Conservation (phyloP, 2,329 filamentous ascomycete genomes). For the Exophiala sideris region DNA sequence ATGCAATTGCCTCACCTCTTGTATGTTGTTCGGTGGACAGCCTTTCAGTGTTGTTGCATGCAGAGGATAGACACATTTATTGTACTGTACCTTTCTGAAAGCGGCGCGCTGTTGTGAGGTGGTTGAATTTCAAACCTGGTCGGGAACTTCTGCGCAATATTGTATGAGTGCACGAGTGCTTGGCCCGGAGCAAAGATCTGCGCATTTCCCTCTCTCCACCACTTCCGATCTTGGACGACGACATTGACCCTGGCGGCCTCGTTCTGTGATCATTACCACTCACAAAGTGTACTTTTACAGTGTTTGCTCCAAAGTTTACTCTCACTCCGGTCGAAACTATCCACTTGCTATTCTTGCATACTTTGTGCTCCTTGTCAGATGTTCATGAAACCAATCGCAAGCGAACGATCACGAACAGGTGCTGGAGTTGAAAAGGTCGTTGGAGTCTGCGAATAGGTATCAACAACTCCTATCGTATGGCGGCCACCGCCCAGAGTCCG, state of each 20-base stretch:
- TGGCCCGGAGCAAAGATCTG: constrained; percentile 4
- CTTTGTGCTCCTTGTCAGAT: constrained; percentile 5
- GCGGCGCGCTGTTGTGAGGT: no score
- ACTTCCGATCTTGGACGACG: neutral
- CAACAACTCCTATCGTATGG: constrained; percentile 11
- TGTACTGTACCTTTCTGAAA: no score
- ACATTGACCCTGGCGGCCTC: neutral
- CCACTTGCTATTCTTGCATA: neutral
- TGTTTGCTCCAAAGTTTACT: neutral
- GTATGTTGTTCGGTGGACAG: no score
- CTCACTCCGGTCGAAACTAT: neutral
- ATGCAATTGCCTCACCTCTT: no score
- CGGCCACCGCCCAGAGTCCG: constrained; percentile 27
- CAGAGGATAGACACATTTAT: no score
- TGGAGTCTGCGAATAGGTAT: neutral
- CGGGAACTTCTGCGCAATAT: no score
- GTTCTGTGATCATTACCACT: neutral
- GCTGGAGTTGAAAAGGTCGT: constrained; percentile 5
- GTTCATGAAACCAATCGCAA: constrained; percentile 5
- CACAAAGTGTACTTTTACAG: neutral
- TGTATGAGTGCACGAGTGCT: neutral
- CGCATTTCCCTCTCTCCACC: neutral
- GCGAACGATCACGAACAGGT: constrained; percentile 1
- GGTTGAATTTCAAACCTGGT: no score
- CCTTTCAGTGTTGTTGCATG: no score